These are phyloP conservation scores for Dactylella cylindrospora DNA, from an alignment of 2,329 filamentous ascomycete genomes.

Conservation along the genomic window DNA sequence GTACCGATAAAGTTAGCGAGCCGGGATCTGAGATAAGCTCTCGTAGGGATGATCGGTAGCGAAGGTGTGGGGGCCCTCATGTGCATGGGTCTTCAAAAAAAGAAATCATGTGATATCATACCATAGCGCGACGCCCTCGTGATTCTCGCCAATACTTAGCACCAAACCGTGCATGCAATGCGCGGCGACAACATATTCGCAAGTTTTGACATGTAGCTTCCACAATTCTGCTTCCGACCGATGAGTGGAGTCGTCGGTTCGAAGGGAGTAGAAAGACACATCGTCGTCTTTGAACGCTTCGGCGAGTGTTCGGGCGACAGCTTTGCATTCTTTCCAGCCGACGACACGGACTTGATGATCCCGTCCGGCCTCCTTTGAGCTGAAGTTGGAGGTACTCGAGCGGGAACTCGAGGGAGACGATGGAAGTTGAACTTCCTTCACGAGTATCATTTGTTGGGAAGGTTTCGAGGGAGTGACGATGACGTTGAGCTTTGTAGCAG, in stretches of 20 bases:
- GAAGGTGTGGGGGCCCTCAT: background rate
- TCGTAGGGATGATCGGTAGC: slow-evolving; percentile 13
- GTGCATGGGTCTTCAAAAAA: slow-evolving; percentile 3
- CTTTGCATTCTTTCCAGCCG: slow-evolving; percentile 67
- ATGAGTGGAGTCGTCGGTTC: slow-evolving; percentile 66
- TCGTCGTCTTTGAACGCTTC: slow-evolving; percentile 76
- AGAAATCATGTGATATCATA: slow-evolving; percentile 54
- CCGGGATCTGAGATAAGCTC: slow-evolving; percentile 25
- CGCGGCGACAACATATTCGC: slow-evolving; percentile 75
- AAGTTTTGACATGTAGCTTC: slow-evolving; percentile 73
- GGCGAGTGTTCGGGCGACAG: slow-evolving; percentile 70
- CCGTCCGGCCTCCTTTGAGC: slow-evolving; percentile 21
- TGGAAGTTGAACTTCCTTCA: slow-evolving; percentile 43
- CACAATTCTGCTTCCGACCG: slow-evolving; percentile 69
- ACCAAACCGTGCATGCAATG: slow-evolving; percentile 74
- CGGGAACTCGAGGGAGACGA: slow-evolving; percentile 31
- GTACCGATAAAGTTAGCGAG: background rate
- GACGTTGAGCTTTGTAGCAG: slow-evolving; percentile 28
- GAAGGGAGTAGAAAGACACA: slow-evolving; percentile 72
- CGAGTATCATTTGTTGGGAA: slow-evolving; percentile 33
- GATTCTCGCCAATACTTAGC: slow-evolving; percentile 72
- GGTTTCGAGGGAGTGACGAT: slow-evolving; percentile 43
- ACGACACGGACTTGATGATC: slow-evolving; percentile 52
- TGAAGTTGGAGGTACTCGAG: slow-evolving; percentile 33
- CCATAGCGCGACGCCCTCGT: slow-evolving; percentile 78